Base-by-base conservation (phyloP, 495 filamentous ascomycete species). In the Viridothelium virens region DNA sequence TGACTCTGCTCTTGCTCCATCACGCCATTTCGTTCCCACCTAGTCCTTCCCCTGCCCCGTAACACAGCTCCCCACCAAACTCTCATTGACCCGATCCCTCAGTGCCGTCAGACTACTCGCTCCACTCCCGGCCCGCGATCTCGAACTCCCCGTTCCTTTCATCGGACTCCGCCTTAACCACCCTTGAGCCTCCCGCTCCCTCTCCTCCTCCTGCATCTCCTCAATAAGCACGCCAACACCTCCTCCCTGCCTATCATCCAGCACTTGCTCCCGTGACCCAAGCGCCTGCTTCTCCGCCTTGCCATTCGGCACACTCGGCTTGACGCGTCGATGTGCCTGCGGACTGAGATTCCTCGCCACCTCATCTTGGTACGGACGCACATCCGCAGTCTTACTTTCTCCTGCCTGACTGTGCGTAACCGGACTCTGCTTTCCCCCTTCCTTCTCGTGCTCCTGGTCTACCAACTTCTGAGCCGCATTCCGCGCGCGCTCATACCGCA, bases 401-500 rank as follows among this genome's bases (percentile, higher is more conserved):
- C 3, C 33, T 1, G 47, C 36, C 7, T 38, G 3, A 10, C 12
- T 59, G 0, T 33, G 31, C 37, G 67, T 65, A 34, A 70, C 63
- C 9, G 70, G 56, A 16, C 6, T 34, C 5, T 10, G 31, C 53
- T 59, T 59, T 6, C 14, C 25, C 25, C 25, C 25, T 25, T 25
- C 0, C 25, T 25, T 25, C 25, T 25, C 25, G 25, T 25, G 33
- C 25, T 72, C 71, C 6, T 56, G 56, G 38, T 74, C 66, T 6
- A 73, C 38, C 62, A 75, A 75, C 50, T 72, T 69, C 69, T 78
- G 70, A 14, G 76, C 77, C 12, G 69, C 67, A 7, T 68, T 48
- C 12, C 71, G 66, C n/a, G 72, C 68, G 9, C 76, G 72, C 69
- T 80, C 81, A 62, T 83, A 83, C 25, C 78, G 73, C 44, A 75